These are phyloP conservation scores for Gossypium thurberi DNA, from an alignment of 345 rosid genomes.

Conservation along the genomic window DNA sequence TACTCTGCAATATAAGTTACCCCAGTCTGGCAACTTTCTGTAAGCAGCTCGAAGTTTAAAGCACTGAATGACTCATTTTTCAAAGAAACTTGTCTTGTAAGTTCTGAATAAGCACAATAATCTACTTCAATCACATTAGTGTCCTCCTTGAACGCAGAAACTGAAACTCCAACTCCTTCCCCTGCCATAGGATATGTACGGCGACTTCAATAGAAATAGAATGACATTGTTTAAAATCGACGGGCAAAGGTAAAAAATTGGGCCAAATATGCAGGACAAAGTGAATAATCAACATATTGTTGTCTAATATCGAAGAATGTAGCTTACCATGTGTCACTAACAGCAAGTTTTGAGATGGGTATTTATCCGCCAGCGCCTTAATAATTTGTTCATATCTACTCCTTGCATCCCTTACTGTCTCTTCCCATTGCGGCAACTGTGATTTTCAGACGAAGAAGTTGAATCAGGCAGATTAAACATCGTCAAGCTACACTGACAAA, in stretches of 20 bases:
- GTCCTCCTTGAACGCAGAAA: conserved; percentile 51
- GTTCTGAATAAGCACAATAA: conserved; percentile 63
- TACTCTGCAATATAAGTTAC: conserved; percentile 15
- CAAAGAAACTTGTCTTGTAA: conserved; percentile 39
- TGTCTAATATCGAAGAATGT: not conserved
- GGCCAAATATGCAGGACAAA: not conserved
- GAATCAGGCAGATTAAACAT: not conserved
- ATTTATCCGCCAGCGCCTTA: not conserved
- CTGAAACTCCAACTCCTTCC: conserved; percentile 76
- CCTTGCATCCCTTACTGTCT: not conserved
- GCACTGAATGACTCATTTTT: conserved; percentile 26
- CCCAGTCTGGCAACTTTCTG: conserved; percentile 38
- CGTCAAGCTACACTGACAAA: not conserved
- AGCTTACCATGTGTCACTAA: not conserved
- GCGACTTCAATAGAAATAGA: not conserved
- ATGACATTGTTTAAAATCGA: not conserved
- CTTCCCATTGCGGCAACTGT: not conserved
- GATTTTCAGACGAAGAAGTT: not conserved
- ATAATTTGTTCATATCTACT: not conserved
- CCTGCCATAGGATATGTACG: conserved; percentile 35
- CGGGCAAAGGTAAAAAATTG: too few species aligned
- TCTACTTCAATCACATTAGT: conserved; percentile 51
- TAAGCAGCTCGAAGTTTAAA: conserved; percentile 47
- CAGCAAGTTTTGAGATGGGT: not conserved
- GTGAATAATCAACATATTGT: not conserved